Conservation (phyloP, 2,329 filamentous ascomycete genomes). For the Colletotrichum sp. region DNA sequence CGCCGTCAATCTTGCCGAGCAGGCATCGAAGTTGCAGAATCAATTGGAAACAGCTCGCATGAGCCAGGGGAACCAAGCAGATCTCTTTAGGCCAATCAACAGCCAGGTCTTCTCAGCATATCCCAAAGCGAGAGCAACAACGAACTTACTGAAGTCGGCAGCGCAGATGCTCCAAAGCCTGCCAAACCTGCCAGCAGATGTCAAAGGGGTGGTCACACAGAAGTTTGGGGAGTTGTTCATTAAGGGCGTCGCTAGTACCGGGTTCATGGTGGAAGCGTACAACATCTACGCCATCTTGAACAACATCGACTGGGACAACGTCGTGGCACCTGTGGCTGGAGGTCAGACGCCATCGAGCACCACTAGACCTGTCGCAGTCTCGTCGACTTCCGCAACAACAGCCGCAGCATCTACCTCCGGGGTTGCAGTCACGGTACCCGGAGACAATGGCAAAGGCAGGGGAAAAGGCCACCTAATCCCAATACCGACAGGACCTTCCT, state of each 20-base stretch:
- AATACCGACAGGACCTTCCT: neutral
- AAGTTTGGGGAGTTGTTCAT: neutral
- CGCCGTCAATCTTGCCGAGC: neutral
- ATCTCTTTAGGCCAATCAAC: neutral
- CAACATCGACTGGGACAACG: neutral
- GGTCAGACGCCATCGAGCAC: neutral
- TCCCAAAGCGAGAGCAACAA: neutral
- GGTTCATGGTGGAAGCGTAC: neutral
- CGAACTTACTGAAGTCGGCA: neutral
- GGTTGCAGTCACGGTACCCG: neutral
- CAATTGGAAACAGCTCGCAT: neutral
- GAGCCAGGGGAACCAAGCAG: neutral
- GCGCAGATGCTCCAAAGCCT: neutral
- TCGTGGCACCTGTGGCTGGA: neutral
- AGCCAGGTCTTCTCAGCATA: neutral
- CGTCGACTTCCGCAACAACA: neutral
- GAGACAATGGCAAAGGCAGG: neutral
- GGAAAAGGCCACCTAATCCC: neutral
- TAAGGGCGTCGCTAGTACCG: neutral
- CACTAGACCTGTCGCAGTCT: neutral
- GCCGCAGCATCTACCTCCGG: neutral
- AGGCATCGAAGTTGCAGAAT: neutral
- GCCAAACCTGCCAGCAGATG: neutral
- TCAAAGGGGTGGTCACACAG: neutral
- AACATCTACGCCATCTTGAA: neutral